Percentiles rank a stretch among this genome's conserved stretches.
Conservation (phyloP, 257 asterid genomes). For the Petunia secreta region DNA sequence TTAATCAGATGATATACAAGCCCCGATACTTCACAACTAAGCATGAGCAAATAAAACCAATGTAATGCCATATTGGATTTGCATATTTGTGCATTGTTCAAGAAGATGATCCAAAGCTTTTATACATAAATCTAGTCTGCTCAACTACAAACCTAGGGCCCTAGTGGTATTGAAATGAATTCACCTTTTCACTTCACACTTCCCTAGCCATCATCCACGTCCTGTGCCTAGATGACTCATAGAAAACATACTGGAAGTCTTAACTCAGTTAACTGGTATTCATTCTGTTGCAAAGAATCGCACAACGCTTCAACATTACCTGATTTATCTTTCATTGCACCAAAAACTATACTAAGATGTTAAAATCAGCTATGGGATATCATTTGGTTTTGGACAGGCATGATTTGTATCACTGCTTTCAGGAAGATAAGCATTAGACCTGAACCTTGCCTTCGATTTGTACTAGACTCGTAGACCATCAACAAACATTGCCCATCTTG, state of each 20-base stretch:
- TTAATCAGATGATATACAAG: not conserved
- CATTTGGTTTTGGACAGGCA: too few relatives aligned
- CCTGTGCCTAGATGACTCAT: not conserved
- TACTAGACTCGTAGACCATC: not conserved
- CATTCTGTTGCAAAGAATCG: too few relatives aligned
- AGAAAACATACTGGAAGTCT: not conserved
- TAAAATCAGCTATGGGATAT: too few relatives aligned
- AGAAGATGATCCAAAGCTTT: not conserved
- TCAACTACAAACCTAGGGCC: not conserved
- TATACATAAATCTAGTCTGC: constrained; percentile 5
- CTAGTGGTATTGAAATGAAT: not conserved
- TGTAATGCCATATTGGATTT: too few relatives aligned
- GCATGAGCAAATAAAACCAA: not conserved
- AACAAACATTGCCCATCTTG: not conserved
- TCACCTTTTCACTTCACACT: not conserved
- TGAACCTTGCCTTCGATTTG: not conserved
- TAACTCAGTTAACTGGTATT: too few relatives aligned
- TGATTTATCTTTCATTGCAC: too few relatives aligned
- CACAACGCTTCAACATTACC: too few relatives aligned
- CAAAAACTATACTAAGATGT: too few relatives aligned
- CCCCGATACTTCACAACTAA: constrained; percentile 7
- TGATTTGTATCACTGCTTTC: too few relatives aligned
- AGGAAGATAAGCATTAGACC: too few relatives aligned
- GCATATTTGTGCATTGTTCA: too few relatives aligned
- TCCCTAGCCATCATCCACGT: not conserved